phyloP scores from a whole-genome alignment of 805 yeast species.

The Ogataea thermomethanolica region DNA sequence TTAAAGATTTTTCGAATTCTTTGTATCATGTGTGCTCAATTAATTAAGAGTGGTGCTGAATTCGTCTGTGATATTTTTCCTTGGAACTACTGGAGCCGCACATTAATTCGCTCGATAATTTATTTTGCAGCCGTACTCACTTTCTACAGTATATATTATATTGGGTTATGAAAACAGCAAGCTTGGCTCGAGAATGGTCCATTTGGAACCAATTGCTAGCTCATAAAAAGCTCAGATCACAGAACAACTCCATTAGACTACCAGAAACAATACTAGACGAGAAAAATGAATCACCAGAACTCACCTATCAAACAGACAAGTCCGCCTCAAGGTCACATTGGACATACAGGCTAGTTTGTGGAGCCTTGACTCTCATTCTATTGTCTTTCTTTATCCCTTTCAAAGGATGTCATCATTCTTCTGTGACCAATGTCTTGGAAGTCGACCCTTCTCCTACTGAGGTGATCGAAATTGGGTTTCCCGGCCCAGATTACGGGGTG shows the following conservation, averaged over 20 bases:
- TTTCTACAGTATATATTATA: neutral
- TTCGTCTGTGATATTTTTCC: neutral
- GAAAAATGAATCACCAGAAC: no score
- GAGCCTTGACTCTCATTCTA: no score
- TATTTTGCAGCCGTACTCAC: conserved; percentile 1
- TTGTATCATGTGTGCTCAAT: conserved; percentile 49
- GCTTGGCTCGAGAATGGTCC: conserved; percentile 34
- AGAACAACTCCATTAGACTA: no score
- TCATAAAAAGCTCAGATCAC: conserved; percentile 1
- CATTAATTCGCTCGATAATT: neutral
- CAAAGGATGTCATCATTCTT: neutral
- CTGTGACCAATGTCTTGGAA: neutral
- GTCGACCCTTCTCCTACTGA: conserved; percentile 19
- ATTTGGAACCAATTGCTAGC: conserved; percentile 32
- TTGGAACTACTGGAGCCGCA: neutral
- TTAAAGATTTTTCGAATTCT: conserved; percentile 76
- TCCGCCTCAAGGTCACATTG: no score
- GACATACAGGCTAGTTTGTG: no score
- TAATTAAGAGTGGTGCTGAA: neutral
- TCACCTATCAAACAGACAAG: no score
- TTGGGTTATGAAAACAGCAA: conserved; percentile 24
- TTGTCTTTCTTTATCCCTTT: no score
- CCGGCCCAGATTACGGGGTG: conserved; percentile 27
- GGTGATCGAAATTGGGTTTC: conserved; percentile 32
- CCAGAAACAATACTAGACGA: no score